These are phyloP conservation scores for Schwanniomyces occidentalis DNA, from an alignment of 805 yeast species.

Conservation along the genomic window DNA sequence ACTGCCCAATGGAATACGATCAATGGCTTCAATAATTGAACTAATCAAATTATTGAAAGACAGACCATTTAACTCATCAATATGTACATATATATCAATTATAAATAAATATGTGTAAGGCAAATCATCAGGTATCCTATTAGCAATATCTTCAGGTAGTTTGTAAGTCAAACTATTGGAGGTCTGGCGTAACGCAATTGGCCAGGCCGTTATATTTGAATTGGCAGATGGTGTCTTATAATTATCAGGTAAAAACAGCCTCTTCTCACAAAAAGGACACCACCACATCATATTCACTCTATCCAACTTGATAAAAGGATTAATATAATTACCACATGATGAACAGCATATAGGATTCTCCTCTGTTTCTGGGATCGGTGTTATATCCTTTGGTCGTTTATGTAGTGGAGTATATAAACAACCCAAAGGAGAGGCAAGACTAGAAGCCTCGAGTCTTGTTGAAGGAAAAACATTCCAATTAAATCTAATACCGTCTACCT, in stretches of 20 bases:
- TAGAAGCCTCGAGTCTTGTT: conserved; percentile 35
- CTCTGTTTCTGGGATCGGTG: neutral
- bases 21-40: conserved; percentile 14
- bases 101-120: conserved; percentile 22
- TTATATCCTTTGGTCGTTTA: neutral
- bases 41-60: conserved; percentile 15
- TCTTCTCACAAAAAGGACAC: conserved; percentile 37
- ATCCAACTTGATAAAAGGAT: conserved; percentile 31
- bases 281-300: conserved; percentile 34
- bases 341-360: conserved; percentile 23
- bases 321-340: conserved; percentile 27
- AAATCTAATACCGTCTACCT: conserved; percentile 66
- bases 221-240: conserved; percentile 15
- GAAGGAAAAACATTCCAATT: conserved; percentile 63
- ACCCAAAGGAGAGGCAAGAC: conserved; percentile 35
- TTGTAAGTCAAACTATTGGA: conserved; percentile 31
- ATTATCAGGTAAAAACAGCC: conserved; percentile 20
- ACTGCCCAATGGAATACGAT: conserved; percentile 15
- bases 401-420: conserved; percentile 35
- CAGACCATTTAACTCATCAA: conserved; percentile 18
- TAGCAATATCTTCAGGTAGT: conserved; percentile 28
- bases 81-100: conserved; percentile 32
- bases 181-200: conserved; percentile 25
- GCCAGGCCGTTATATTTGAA: conserved; percentile 20
- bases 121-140: conserved; percentile 4